phyloP scores from a whole-genome alignment of 257 asterid species.

The Orobanche coerulescens region DNA sequence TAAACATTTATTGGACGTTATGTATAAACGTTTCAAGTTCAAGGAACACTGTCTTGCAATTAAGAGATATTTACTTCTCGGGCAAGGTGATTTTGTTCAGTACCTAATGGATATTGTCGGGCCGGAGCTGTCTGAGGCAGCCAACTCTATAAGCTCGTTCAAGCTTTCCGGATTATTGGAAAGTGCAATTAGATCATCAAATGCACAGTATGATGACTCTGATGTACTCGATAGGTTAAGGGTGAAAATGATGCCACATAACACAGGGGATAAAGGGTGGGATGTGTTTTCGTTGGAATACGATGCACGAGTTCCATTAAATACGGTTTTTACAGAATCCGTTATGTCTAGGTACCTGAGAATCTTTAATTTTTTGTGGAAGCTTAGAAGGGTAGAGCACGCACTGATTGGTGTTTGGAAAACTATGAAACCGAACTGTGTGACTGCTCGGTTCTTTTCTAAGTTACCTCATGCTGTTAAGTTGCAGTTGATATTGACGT shows the following conservation, averaged over 20 bases:
- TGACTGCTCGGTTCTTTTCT: slow-evolving; percentile 65
- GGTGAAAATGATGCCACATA: slow-evolving; percentile 97
- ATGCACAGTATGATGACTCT: slow-evolving; percentile 90
- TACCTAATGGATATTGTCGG: slow-evolving; percentile 96
- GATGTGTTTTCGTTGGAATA: slow-evolving; percentile 97
- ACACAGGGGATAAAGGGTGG: slow-evolving; percentile 96
- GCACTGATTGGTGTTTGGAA: slow-evolving; percentile 93
- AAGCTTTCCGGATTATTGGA: slow-evolving; percentile 85
- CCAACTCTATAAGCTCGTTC: slow-evolving; percentile 91
- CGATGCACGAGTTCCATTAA: slow-evolving; percentile 81
- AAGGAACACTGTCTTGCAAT: slow-evolving; percentile 98
- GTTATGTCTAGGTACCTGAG: slow-evolving; percentile 82
- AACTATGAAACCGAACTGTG: slow-evolving; percentile 92
- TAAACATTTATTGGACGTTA: slow-evolving; percentile 79
- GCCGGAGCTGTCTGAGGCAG: slow-evolving; percentile 90
- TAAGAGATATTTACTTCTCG: slow-evolving; percentile 91
- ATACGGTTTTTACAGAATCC: slow-evolving; percentile 85
- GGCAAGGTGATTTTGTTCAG: slow-evolving; percentile 98
- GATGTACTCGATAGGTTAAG: slow-evolving; percentile 84
- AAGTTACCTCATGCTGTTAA: slow-evolving; percentile 73
- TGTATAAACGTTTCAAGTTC: slow-evolving; percentile 70
- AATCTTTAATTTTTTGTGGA: slow-evolving; percentile 94
- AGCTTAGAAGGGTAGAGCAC: slow-evolving; percentile 92
- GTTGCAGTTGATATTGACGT: slow-evolving; percentile 66
- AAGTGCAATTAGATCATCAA: slow-evolving; percentile 87